Evolutionary conservation across 2,329 filamentous ascomycete species (phyloP).

Genomic region (Didymella glomerata): DNA sequence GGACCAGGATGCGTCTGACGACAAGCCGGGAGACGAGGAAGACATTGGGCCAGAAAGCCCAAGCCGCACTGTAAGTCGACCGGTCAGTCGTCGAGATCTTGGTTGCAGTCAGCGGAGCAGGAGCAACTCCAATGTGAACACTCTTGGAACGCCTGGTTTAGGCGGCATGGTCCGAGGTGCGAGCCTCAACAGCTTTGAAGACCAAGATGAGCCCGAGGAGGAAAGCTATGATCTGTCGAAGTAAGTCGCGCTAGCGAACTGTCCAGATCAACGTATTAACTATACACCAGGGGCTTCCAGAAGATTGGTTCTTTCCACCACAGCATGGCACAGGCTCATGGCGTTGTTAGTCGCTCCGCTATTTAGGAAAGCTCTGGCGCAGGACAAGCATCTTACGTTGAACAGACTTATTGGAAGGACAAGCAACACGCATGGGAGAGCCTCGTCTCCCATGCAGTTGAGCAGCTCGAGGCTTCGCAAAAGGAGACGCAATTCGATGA

Average conservation of each 20-base stretch:
- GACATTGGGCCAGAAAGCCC: constrained; percentile 47
- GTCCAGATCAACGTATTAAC: constrained; percentile 25
- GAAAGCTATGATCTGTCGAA: constrained; percentile 60
- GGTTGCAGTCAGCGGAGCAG: constrained; percentile 37
- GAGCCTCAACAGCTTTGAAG: constrained; percentile 48
- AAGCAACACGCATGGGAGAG: not conserved
- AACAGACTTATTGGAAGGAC: not conserved
- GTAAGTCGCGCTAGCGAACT: constrained; percentile 44
- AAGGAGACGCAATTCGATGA: not conserved
- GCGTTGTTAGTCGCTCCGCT: constrained; percentile 33
- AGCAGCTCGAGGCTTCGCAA: not conserved
- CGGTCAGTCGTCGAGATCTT: constrained; percentile 45
- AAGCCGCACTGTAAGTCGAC: constrained; percentile 47
- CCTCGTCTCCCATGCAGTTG: not conserved
- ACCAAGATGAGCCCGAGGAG: constrained; percentile 55
- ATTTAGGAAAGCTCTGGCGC: constrained; percentile 1
- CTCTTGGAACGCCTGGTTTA: constrained; percentile 30
- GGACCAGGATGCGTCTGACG: constrained; percentile 41
- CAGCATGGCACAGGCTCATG: constrained; percentile 45
- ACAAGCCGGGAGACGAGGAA: constrained; percentile 46
- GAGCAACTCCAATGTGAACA: constrained; percentile 43
- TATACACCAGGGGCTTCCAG: constrained; percentile 55
- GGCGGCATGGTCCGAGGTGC: constrained; percentile 49
- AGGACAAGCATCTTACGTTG: not conserved
- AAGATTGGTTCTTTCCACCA: constrained; percentile 59